These are phyloP conservation scores for Penicillium ochrochloron DNA, from an alignment of 495 filamentous ascomycete species.

Conservation along the genomic window DNA sequence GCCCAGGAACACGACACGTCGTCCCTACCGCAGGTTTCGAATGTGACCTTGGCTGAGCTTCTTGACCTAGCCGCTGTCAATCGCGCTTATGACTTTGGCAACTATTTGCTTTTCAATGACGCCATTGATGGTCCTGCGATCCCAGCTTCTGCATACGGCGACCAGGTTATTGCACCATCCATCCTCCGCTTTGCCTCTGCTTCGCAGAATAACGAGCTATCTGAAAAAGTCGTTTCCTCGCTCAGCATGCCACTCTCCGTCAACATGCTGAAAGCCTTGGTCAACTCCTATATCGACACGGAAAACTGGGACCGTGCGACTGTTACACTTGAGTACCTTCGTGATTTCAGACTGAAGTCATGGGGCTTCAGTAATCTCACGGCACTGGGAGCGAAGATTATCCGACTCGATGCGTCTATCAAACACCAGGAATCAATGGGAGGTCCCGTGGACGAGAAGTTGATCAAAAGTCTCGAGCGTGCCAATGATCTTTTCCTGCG, in stretches of 20 bases:
- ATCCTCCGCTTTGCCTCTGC: conserved; percentile 62
- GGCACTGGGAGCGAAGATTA: conserved; percentile 46
- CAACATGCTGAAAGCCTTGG: conserved; percentile 53
- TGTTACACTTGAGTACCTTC: conserved; percentile 48
- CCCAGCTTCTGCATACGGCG: conserved; percentile 47
- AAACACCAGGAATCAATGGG: conserved; percentile 14
- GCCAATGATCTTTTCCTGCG: conserved; percentile 43
- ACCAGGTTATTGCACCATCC: conserved; percentile 56
- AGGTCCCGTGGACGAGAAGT: conserved; percentile 12
- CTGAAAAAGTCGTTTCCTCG: conserved; percentile 46
- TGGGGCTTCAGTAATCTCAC: conserved; percentile 55
- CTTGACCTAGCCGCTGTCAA: conserved; percentile 57
- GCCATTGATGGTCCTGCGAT: conserved; percentile 64
- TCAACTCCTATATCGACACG: conserved; percentile 53
- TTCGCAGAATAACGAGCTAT: conserved; percentile 51
- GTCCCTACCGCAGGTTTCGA: conserved; percentile 52
- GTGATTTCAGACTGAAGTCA: conserved; percentile 43
- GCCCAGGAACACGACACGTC: conserved; percentile 29
- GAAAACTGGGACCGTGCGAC: conserved; percentile 53
- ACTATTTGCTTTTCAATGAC: conserved; percentile 58
- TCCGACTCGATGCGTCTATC: conserved; percentile 40
- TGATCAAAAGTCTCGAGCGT: conserved; percentile 20
- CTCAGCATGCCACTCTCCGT: conserved; percentile 44
- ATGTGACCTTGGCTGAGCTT: conserved; percentile 50
- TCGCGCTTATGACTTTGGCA: conserved; percentile 53